Percentiles rank a stretch among this genome's conserved stretches.
Evolutionary conservation across 495 filamentous ascomycete species (phyloP).

Genomic region (Podospora appendiculata): DNA sequence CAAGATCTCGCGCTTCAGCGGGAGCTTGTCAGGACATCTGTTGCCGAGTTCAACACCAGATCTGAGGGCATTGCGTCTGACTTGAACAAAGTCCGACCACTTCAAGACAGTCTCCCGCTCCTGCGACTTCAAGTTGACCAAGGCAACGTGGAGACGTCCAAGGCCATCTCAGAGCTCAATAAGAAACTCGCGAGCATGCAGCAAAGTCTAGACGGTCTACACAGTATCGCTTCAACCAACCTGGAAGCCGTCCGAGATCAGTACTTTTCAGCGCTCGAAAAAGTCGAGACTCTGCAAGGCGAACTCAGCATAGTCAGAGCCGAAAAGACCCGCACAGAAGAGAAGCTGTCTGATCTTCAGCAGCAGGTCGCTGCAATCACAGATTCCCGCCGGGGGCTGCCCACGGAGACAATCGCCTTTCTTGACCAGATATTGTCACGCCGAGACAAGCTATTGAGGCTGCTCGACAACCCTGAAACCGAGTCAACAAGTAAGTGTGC

Average conservation of each 20-base stretch:
- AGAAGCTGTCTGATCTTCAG: slow-evolving; percentile 10
- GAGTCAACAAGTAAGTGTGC: neutral
- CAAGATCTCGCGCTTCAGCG: slow-evolving; percentile 6
- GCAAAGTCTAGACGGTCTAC: slow-evolving; percentile 2
- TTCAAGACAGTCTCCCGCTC: slow-evolving; percentile 4
- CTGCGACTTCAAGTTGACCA: slow-evolving; percentile 7
- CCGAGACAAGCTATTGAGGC: slow-evolving; percentile 6
- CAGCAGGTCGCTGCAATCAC: neutral
- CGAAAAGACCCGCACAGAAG: slow-evolving; percentile 4
- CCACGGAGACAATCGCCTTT: slow-evolving; percentile 1
- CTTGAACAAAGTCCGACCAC: slow-evolving; percentile 1
- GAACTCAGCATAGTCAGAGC: slow-evolving; percentile 11
- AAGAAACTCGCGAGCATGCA: slow-evolving; percentile 4
- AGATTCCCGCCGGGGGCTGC: neutral
- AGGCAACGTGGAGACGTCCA: slow-evolving; percentile 2
- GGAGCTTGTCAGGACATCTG: slow-evolving; percentile 4
- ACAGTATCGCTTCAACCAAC: slow-evolving; percentile 1
- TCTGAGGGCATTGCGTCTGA: slow-evolving; percentile 4
- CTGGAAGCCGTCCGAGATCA: slow-evolving; percentile 8
- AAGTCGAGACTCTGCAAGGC: slow-evolving; percentile 8
- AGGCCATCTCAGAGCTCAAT: slow-evolving; percentile 2
- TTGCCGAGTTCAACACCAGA: slow-evolving; percentile 9
- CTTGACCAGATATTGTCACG: slow-evolving; percentile 5
- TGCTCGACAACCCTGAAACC: slow-evolving; percentile 2
- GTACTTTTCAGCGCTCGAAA: slow-evolving; percentile 4